Conservation (phyloP, 2,329 filamentous ascomycete species). For the Aspergillus glaucus region DNA sequence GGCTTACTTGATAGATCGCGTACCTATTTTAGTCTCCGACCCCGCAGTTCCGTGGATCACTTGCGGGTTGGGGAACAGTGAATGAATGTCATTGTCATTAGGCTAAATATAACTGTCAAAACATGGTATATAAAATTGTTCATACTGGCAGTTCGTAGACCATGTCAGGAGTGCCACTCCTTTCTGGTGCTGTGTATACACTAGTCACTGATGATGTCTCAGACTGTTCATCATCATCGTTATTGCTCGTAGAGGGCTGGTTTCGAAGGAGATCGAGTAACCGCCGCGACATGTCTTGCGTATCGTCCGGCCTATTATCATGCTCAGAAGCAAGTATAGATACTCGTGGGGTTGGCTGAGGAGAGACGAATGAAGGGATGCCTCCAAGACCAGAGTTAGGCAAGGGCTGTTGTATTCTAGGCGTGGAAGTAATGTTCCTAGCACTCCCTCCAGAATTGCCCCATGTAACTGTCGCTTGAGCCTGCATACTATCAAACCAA, state of each 20-base stretch:
- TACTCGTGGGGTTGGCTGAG: neutral
- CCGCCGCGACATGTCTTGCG: neutral
- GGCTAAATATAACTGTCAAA: neutral
- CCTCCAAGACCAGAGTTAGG: neutral
- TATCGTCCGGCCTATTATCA: neutral
- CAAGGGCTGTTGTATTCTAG: neutral
- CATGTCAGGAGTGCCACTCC: neutral
- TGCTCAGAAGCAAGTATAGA: neutral
- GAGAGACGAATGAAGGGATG: too few species aligned
- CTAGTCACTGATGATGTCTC: conserved; percentile 4
- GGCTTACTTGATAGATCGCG: too few species aligned
- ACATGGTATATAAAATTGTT: neutral
- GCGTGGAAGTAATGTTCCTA: neutral
- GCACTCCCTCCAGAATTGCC: neutral
- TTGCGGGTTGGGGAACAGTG: too few species aligned
- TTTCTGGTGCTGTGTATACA: conserved; percentile 21
- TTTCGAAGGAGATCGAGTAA: neutral
- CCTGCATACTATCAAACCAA: neutral
- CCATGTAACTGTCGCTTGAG: neutral
- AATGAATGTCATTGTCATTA: too few species aligned
- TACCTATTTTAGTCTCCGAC: too few species aligned
- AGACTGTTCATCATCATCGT: neutral
- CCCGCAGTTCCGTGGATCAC: too few species aligned
- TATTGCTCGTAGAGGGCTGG: neutral
- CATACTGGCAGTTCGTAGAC: neutral